Evolutionary conservation across 1,284 basidiomycete species (phyloP), one percentile per base, ranked within the genome.

Genomic region (Singerocomus rubriflavus): DNA sequence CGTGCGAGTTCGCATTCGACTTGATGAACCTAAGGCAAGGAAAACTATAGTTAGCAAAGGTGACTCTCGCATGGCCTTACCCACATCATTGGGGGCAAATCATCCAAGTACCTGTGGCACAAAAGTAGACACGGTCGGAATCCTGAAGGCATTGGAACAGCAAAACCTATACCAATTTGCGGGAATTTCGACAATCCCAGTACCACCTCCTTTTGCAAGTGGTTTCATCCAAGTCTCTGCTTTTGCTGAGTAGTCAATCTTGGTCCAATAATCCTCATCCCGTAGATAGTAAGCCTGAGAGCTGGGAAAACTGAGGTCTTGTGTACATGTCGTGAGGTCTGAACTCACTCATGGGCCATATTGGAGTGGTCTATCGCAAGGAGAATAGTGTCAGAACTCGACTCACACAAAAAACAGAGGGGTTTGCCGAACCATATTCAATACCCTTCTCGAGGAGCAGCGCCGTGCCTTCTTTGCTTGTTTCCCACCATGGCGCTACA

Each of bases 401-500:
- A 35, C 12, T 11, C 29, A 13, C 6, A 25, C 32, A 38, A 40
- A 25, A 44, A 40, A 42, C n/a, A n/a, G n/a, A 27, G n/a, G 29
- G 5, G 13, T 43, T 16, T n/a, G 2, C 44, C 46, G 42, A 5
- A 84, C 84, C 87, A 60, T 90, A 90, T 69, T 85, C 76, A 38
- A 91, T 83, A 0, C 88, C 88, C 60, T 86, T 85, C 21, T 85
- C 81, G 14, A 89, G 74, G 16, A 91, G 69, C 27, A 91, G 71
- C n/a, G 80, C 70, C 0, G 80, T 82, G 1, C 82, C 82, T 65
- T 88, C 86, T 52, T 78, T 80, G 68, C 80, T 84, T 2, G 80
- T 82, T 65, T 91, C 88, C 85, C 87, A 91, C 85, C 86, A 91
- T 0, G 87, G 85, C 9, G 86, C 85, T 32, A 89, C 84, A 50